Base-by-base conservation (phyloP, 345 rosid genomes). In the Salix udensis region DNA sequence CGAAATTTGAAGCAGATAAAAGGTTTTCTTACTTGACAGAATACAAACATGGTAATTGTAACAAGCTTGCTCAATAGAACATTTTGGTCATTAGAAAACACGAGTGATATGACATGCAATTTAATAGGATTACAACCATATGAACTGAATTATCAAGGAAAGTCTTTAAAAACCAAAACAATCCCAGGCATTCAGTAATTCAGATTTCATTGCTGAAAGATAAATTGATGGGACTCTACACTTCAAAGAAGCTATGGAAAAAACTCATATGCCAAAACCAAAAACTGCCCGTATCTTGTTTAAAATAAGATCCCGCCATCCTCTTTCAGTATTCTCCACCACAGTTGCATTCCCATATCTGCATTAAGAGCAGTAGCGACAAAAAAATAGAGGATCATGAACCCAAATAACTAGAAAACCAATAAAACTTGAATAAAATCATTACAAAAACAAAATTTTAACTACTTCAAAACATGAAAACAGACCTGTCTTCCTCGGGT, bases 331-430 rank as follows among this genome's bases (percentile, higher is more conserved):
- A 87, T 93, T 96, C 81, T 92, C 98, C 83, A 84, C 97, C 76
- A 96, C 97, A 31, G 97, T 96, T 1, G 95, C 88, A 84, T 96
- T 96, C 64, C 97, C 99, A 74, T 92, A 96, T 81, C 99, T 96
- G 88, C 88, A 85, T 4, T n/a, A 74, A 2, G 46, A 24, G 31
- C 70, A 72, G 6, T 4, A 9, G 64, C 10, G 24, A 14, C 26
- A 44, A n/a, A 24, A 16, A 34, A 46, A 2, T n/a, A 18, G 12
- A 7, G 44, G 55, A 64, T 7, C 23, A 36, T 2, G 12, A 70
- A 18, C 36, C 39, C 50, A 15, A 61, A 65, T 5, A 19, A n/a
- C 15, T 14, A 69, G 3, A 55, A 58, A 16, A 21, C 1, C 14
- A 67, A 11, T 1, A 67, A 12, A 67, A 36, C 46, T 34, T 18